Conservation (phyloP, 2,329 filamentous ascomycete genomes). For the Botryotinia calthae region DNA sequence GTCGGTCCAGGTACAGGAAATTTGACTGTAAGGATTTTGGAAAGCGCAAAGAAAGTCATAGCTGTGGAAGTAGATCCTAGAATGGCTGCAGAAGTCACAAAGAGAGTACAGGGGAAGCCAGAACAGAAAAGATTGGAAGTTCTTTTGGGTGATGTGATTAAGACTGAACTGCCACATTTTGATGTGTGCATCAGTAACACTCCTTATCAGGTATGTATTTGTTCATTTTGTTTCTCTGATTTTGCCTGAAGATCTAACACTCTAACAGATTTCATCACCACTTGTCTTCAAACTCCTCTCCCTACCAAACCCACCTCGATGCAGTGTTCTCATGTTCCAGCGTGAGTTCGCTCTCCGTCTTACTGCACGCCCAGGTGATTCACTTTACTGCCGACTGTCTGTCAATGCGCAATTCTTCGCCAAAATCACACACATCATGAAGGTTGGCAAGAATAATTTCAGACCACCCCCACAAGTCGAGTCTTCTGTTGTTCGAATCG, state of each 20-base stretch:
- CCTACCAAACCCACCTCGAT: conserved; percentile 75
- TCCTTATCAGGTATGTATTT: conserved; percentile 56
- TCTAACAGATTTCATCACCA: conserved; percentile 73
- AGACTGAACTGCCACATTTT: conserved; percentile 69
- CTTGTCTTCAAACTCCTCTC: conserved; percentile 84
- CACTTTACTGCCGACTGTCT: conserved; percentile 83
- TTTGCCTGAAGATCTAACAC: conserved; percentile 26
- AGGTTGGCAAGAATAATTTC: conserved; percentile 96
- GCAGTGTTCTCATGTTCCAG: conserved; percentile 93
- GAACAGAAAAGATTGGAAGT: conserved; percentile 82
- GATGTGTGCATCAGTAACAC: conserved; percentile 76
- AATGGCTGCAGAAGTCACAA: conserved; percentile 87
- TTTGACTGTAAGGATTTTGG: conserved; percentile 83
- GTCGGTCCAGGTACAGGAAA: conserved; percentile 89
- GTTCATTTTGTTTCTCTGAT: neutral
- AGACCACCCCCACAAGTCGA: conserved; percentile 92
- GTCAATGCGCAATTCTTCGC: conserved; percentile 95
- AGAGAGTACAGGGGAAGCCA: conserved; percentile 87
- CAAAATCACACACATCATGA: conserved; percentile 73
- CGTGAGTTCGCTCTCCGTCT: conserved; percentile 89
- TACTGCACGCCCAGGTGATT: conserved; percentile 82
- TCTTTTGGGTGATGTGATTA: conserved; percentile 89
- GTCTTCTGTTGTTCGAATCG: conserved; percentile 83
- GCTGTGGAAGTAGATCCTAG: conserved; percentile 92
- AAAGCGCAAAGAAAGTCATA: conserved; percentile 77